Evolutionary conservation across 2,329 filamentous ascomycete genomes (phyloP), one percentile per base, ranked within the genome.

Genomic region (Dothiorella sarmentorum): DNA sequence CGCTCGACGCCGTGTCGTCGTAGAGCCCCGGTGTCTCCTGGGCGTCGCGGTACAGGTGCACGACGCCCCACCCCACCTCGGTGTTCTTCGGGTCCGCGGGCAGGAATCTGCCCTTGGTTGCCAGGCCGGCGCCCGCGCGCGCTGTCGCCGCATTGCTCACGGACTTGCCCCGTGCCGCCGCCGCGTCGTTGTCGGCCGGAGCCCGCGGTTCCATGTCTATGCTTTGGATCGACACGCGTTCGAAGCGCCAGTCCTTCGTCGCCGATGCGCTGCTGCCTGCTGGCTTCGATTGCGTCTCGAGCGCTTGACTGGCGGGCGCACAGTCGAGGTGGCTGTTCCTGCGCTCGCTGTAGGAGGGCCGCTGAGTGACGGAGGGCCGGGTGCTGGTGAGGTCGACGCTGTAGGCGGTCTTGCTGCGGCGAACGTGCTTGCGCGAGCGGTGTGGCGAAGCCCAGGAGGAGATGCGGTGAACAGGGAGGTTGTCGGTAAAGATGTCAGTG

Each of bases 11-110:
- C 11, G 74, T 70, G 56, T 82, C 77, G 43, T 81, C 77, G 59
- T 83, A 78, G 11, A 91, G 75, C 11, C 78, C 82, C 1, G 84
- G 78, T 0, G 86, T 87, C 71, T 95, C 89, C 60, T 91, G 84
- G 2, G 83, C 84, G 72, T 97, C 93, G 9, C 92, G 85, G 71
- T 97, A 99, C 26, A 99, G 82, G 71, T 97, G 94, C 2, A 99
- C 91, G 13, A 97, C 85, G 1, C 94, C 94, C 88, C 91, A 97
- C 40, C 91, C 90, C 1, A 91, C 80, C 61, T 96, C 88, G 0
- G 90, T 91, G 57, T 88, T 85, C 61, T 82, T 80, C 15, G 85
- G 83, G 58, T 87, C 83, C 1, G 93, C 79, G 0, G 89, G 86
- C 18, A 90, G 77, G 69, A 88, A 96, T 62, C 84, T 82, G 4